Evolutionary conservation across 148 eudicot species (phyloP).

Genomic region (Rheum nobile): DNA sequence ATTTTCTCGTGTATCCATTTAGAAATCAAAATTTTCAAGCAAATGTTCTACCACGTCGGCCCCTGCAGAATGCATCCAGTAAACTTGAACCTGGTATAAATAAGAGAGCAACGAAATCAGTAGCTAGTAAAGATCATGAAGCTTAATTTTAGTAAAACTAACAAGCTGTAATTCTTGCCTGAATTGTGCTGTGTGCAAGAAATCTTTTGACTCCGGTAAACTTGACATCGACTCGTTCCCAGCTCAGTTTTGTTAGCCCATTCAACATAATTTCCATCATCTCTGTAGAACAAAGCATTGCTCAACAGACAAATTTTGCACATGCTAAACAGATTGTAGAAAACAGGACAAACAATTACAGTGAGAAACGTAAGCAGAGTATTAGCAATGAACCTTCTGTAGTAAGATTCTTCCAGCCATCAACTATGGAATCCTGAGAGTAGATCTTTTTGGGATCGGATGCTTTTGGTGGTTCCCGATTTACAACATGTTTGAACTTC

Average conservation of each 20-base stretch:
- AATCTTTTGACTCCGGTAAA: constrained; percentile 58
- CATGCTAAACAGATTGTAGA: neutral
- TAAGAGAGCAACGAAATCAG: neutral
- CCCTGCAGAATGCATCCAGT: constrained; percentile 4
- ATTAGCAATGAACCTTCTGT: constrained; percentile 53
- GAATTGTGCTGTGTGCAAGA: constrained; percentile 76
- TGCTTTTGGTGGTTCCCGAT: constrained; percentile 28
- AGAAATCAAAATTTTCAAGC: constrained; percentile 8
- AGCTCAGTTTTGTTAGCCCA: constrained; percentile 51
- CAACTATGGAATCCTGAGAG: constrained; percentile 18
- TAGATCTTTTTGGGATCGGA: constrained; percentile 15
- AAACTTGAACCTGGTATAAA: neutral
- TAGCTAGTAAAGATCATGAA: neutral
- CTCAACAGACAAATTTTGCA: neutral
- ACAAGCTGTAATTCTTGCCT: constrained; percentile 34
- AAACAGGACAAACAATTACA: neutral
- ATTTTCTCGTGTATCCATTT: neutral
- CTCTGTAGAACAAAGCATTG: constrained; percentile 13
- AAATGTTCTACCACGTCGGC: constrained; percentile 1
- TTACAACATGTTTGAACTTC: constrained; percentile 57
- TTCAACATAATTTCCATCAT: constrained; percentile 57
- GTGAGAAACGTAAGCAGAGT: neutral
- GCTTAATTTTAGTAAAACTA: neutral
- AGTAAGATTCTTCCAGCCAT: constrained; percentile 20
- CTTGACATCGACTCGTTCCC: constrained; percentile 90